phyloP scores from a whole-genome alignment of 78 protist genomes.

The Dictyostelium discoideum region DNA sequence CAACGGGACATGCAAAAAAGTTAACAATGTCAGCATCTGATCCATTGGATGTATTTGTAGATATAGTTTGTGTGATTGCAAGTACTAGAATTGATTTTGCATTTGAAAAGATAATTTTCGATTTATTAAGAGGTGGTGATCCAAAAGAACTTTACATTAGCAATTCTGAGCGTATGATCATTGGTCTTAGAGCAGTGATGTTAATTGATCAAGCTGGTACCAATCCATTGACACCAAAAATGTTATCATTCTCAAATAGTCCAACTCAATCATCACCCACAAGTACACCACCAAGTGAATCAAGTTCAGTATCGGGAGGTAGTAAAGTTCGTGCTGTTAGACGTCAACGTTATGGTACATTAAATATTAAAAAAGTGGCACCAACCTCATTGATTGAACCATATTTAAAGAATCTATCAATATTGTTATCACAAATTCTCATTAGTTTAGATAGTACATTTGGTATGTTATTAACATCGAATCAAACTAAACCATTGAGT shows the following conservation, averaged over 20 bases:
- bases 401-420: conserved; percentile 62
- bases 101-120: conserved; percentile 77
- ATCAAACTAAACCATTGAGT: conserved; percentile 50
- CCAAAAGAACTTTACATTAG: conserved; percentile 59
- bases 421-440: conserved; percentile 37
- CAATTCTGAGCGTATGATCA: conserved; percentile 71
- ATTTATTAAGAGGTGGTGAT: conserved; percentile 65
- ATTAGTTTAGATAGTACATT: conserved; percentile 29
- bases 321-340: conserved; percentile 61
- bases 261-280: conserved; percentile 14
- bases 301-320: neutral
- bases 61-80: conserved; percentile 73
- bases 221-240: conserved; percentile 69
- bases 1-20: conserved; percentile 48
- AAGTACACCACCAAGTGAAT: conserved; percentile 5
- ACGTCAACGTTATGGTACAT: conserved; percentile 63
- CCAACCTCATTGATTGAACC: conserved; percentile 59
- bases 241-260: conserved; percentile 45
- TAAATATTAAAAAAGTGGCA: conserved; percentile 39
- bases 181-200: conserved; percentile 68
- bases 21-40: conserved; percentile 48
- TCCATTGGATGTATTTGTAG: conserved; percentile 44
- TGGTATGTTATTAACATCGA: conserved; percentile 45
- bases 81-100: conserved; percentile 51
- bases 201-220: conserved; percentile 63